Conservation (phyloP, 768 basidiomycete species). For the Dioszegia hungarica region DNA sequence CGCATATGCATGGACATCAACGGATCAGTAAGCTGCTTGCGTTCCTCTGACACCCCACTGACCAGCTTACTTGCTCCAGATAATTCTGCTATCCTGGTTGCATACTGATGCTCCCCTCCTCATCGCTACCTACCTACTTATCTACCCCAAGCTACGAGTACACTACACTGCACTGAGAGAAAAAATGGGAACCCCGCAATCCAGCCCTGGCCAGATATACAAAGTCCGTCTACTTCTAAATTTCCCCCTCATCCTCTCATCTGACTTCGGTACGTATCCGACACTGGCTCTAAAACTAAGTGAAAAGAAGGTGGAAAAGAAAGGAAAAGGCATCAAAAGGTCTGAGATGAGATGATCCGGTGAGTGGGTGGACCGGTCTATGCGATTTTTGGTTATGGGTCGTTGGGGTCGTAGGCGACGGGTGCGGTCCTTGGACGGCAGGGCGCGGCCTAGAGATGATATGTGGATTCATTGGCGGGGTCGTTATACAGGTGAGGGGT, state of each 20-base stretch:
- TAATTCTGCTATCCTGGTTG: no score
- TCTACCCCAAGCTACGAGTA: no score
- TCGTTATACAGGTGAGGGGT: background rate
- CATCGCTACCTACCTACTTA: no score
- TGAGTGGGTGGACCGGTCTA: background rate
- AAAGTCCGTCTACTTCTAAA: background rate
- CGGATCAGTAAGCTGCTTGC: no score
- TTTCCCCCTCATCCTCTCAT: background rate
- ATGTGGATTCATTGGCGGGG: background rate
- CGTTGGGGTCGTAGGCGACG: background rate
- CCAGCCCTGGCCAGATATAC: slow-evolving; percentile 5
- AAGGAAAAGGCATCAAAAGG: background rate
- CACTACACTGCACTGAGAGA: background rate
- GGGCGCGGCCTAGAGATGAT: slow-evolving; percentile 29
- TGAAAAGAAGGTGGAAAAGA: background rate
- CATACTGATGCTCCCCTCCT: background rate
- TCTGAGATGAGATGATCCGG: no score
- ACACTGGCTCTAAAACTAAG: background rate
- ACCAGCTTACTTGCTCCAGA: no score
- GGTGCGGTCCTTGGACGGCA: slow-evolving; percentile 38
- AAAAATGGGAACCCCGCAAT: slow-evolving; percentile 2
- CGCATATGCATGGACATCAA: background rate
- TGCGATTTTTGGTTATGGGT: background rate
- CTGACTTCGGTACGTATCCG: background rate
- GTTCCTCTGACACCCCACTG: no score